Percentiles rank a stretch among this genome's conserved stretches.
These are phyloP conservation scores for Lactarius indigo DNA, from an alignment of 768 basidiomycete genomes.

Conservation along the genomic window DNA sequence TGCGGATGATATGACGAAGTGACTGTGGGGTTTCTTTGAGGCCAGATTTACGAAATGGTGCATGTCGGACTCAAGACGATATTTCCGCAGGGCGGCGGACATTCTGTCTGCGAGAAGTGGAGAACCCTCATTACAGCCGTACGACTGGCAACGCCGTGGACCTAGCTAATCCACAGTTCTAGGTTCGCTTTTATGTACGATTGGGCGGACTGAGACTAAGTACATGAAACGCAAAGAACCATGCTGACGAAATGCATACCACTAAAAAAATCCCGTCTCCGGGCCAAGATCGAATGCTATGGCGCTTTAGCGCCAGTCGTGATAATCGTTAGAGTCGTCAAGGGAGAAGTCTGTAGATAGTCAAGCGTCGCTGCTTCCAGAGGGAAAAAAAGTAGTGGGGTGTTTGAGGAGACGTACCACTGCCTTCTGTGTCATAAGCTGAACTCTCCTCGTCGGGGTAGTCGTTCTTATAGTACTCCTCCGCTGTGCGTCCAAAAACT, in stretches of 20 bases:
- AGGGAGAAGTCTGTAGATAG: conserved; percentile 1
- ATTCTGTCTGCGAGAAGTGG: background rate
- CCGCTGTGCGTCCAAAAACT: conserved; percentile 42
- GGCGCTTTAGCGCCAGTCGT: conserved; percentile 5
- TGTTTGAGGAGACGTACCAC: conserved; percentile 8
- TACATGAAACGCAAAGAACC: background rate
- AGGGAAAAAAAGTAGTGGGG: background rate
- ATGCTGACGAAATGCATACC: background rate
- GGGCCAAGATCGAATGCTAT: background rate
- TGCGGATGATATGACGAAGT: background rate
- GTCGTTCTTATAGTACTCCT: conserved; percentile 83
- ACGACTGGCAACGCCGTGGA: background rate
- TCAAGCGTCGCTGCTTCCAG: background rate
- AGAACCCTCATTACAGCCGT: background rate
- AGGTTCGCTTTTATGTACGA: background rate
- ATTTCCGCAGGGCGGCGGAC: background rate
- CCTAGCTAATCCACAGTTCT: background rate
- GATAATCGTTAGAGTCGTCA: background rate
- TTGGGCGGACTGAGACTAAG: background rate
- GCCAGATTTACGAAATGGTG: background rate
- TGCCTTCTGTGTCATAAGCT: conserved; percentile 33
- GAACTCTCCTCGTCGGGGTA: conserved; percentile 67
- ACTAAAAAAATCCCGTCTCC: background rate
- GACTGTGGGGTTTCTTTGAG: background rate
- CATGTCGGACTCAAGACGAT: background rate